These are phyloP conservation scores for Monilinia polystroma DNA, from an alignment of 2,329 filamentous ascomycete species.

Conservation along the genomic window DNA sequence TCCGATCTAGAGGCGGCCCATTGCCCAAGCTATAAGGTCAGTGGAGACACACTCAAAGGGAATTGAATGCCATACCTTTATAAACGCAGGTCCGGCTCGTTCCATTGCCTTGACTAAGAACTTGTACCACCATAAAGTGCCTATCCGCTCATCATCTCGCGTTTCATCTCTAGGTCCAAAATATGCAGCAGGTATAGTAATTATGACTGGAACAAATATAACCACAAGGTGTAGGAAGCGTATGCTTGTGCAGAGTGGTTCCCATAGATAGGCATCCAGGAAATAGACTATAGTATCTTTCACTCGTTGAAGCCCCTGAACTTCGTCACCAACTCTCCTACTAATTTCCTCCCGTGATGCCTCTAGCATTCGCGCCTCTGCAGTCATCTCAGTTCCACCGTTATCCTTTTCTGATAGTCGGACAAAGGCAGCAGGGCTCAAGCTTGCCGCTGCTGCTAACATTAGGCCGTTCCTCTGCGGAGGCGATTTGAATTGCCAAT, in stretches of 20 bases:
- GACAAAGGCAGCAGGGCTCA: slow-evolving; percentile 59
- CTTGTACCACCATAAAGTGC: slow-evolving; percentile 91
- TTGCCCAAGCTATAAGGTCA: slow-evolving; percentile 71
- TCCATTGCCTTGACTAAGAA: slow-evolving; percentile 91
- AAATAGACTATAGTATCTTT: slow-evolving; percentile 62
- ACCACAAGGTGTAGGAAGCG: slow-evolving; percentile 83
- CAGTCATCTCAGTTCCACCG: slow-evolving; percentile 60
- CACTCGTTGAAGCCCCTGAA: slow-evolving; percentile 58
- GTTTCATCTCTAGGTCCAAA: slow-evolving; percentile 63
- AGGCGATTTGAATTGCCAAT: slow-evolving; percentile 24
- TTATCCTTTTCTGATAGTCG: slow-evolving; percentile 57
- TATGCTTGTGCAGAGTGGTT: slow-evolving; percentile 81
- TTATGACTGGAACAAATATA: slow-evolving; percentile 89
- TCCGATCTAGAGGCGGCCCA: slow-evolving; percentile 96
- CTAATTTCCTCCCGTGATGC: slow-evolving; percentile 74
- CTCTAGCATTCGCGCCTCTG: slow-evolving; percentile 83
- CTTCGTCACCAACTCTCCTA: slow-evolving; percentile 63
- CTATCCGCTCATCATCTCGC: slow-evolving; percentile 71
- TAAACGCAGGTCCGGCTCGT: slow-evolving; percentile 89
- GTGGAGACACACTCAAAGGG: neutral
- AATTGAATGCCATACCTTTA: slow-evolving; percentile 65
- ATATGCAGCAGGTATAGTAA: slow-evolving; percentile 78
- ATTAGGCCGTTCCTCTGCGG: slow-evolving; percentile 29
- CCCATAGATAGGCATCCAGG: slow-evolving; percentile 71
- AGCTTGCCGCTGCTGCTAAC: slow-evolving; percentile 33